phyloP scores from a whole-genome alignment of 441 rosid species.

The Jatropha multifida region DNA sequence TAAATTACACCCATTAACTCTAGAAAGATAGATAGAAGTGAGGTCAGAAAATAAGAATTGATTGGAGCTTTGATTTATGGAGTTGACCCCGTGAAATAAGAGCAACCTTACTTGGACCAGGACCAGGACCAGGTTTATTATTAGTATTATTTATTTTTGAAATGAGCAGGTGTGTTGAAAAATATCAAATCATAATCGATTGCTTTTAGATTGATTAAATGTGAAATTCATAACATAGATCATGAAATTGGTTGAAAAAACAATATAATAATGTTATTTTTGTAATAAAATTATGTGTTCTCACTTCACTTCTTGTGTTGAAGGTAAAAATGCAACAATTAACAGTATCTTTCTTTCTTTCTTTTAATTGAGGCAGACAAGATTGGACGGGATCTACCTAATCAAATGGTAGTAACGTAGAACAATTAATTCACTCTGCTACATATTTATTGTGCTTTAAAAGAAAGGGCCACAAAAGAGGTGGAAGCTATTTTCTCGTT shows the following conservation, averaged over 20 bases:
- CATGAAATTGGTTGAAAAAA: no score
- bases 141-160: no score
- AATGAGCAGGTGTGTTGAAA: no score
- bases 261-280: no score
- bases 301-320: no score
- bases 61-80: conserved; percentile 13
- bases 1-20: background rate
- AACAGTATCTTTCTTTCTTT: background rate
- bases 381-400: background rate
- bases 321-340: no score
- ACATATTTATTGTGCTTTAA: background rate
- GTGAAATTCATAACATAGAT: no score
- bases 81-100: conserved; percentile 15
- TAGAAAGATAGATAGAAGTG: background rate
- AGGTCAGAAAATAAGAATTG: background rate
- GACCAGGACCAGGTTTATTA: background rate
- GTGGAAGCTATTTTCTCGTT: background rate
- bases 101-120: conserved; percentile 1
- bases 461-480: background rate
- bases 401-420: background rate
- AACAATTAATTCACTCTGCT: background rate
- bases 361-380: background rate
- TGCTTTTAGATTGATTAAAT: no score
- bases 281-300: no score
- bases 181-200: no score